Evolutionary conservation across 1,284 basidiomycete genomes (phyloP).

Genomic region (Chalciporus piperatoides): DNA sequence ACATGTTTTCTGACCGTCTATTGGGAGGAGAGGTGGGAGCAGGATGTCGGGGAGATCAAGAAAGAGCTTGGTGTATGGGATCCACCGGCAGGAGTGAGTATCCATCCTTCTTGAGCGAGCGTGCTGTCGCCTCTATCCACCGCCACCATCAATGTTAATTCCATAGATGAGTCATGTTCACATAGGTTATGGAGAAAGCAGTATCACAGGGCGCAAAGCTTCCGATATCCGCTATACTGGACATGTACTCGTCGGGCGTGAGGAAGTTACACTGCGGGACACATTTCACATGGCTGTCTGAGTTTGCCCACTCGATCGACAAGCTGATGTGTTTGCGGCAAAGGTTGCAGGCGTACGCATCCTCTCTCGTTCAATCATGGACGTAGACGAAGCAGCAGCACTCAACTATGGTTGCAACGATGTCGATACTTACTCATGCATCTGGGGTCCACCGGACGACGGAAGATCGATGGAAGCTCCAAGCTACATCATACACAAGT

Average conservation of each 20-base stretch:
- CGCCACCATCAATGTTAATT: background rate
- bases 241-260: too few relatives aligned
- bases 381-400: constrained; percentile 96
- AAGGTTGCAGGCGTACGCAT: constrained; percentile 95
- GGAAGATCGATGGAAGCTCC: constrained; percentile 96
- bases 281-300: too few relatives aligned
- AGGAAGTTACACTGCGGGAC: too few relatives aligned
- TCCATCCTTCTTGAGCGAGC: constrained; percentile 10
- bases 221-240: background rate
- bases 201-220: background rate
- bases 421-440: constrained; percentile 90
- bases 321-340: constrained; percentile 71
- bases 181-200: background rate
- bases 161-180: background rate
- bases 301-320: too few relatives aligned
- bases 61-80: constrained; percentile 82
- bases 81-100: constrained; percentile 44
- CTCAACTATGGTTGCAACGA: constrained; percentile 94
- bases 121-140: background rate
- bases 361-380: constrained; percentile 93
- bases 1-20: constrained; percentile 85
- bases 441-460: constrained; percentile 98
- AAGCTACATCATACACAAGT: constrained; percentile 88
- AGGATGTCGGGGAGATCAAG: constrained; percentile 77
- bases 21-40: constrained; percentile 95